Percentiles rank a stretch among this genome's conserved stretches.
Evolutionary conservation across 1,139 yeast genomes (phyloP).

Genomic region (Pichia sp.): DNA sequence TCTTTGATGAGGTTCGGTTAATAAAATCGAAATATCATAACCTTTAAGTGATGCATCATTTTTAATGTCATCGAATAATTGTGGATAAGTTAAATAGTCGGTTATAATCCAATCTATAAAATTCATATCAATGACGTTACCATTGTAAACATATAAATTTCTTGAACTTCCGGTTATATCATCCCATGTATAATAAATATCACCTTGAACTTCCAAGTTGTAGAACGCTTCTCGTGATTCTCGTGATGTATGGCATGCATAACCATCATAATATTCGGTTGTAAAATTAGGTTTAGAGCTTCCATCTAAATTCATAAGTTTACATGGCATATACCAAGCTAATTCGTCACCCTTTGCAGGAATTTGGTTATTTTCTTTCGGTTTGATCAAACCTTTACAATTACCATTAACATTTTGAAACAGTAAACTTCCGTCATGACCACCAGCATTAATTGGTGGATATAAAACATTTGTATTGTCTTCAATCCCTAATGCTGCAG

Average conservation of each 20-base stretch:
- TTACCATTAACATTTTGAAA: conserved; percentile 95
- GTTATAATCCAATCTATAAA: conserved; percentile 66
- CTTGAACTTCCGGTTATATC: conserved; percentile 66
- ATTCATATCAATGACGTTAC: conserved; percentile 76
- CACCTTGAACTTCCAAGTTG: conserved; percentile 53
- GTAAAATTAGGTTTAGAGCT: conserved; percentile 58
- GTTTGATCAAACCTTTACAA: conserved; percentile 75
- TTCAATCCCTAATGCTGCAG: conserved; percentile 70
- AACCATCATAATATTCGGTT: conserved; percentile 58
- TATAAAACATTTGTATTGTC: conserved; percentile 64
- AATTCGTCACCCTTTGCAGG: conserved; percentile 61
- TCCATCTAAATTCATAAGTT: conserved; percentile 62
- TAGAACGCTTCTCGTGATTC: conserved; percentile 66
- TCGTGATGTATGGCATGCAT: conserved; percentile 83
- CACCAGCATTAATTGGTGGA: conserved; percentile 86
- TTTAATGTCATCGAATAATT: conserved; percentile 56
- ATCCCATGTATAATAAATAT: conserved; percentile 86
- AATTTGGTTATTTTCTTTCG: conserved; percentile 62
- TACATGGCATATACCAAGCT: conserved; percentile 98
- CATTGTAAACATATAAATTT: conserved; percentile 79
- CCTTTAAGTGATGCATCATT: conserved; percentile 56
- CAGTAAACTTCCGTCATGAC: conserved; percentile 78
- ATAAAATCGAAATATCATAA: conserved; percentile 70
- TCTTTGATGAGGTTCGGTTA: conserved; percentile 64
- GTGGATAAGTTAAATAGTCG: conserved; percentile 67